These are phyloP conservation scores for Salix exigua DNA, from an alignment of 345 rosid species.

Conservation along the genomic window DNA sequence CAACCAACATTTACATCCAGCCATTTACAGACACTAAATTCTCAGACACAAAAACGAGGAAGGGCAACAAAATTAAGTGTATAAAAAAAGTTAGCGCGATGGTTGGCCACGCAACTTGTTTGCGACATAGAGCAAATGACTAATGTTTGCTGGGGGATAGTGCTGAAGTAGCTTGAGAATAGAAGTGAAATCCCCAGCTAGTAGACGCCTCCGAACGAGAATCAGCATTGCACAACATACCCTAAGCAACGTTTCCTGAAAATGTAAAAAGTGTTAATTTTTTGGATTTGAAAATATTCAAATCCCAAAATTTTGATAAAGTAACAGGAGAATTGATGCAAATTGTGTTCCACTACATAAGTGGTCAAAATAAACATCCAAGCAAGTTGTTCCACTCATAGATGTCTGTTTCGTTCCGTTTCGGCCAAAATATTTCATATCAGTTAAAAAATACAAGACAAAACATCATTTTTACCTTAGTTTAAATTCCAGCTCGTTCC, in stretches of 20 bases:
- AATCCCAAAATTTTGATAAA: background rate
- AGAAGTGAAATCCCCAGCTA: conserved; percentile 80
- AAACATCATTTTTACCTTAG: too few relatives aligned
- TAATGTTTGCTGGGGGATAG: conserved; percentile 72
- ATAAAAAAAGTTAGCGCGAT: conserved; percentile 19
- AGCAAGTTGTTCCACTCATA: background rate
- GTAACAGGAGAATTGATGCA: background rate
- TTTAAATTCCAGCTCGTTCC: too few relatives aligned
- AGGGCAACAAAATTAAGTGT: background rate
- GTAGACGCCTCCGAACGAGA: conserved; percentile 74
- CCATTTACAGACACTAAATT: conserved; percentile 16
- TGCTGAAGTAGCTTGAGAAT: conserved; percentile 75
- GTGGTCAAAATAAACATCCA: background rate
- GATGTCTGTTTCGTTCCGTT: too few relatives aligned
- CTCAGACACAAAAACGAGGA: background rate
- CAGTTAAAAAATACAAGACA: too few relatives aligned
- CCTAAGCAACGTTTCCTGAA: conserved; percentile 89
- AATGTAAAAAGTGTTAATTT: background rate
- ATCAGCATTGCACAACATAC: conserved; percentile 95
- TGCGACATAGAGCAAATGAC: conserved; percentile 88
- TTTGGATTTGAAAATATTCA: conserved; percentile 1
- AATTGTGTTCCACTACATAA: background rate
- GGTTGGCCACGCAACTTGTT: conserved; percentile 64
- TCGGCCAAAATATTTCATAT: too few relatives aligned
- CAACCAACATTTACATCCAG: conserved; percentile 28